These are phyloP conservation scores for Delitschia confertaspora DNA, from an alignment of 495 filamentous ascomycete species.

Conservation along the genomic window DNA sequence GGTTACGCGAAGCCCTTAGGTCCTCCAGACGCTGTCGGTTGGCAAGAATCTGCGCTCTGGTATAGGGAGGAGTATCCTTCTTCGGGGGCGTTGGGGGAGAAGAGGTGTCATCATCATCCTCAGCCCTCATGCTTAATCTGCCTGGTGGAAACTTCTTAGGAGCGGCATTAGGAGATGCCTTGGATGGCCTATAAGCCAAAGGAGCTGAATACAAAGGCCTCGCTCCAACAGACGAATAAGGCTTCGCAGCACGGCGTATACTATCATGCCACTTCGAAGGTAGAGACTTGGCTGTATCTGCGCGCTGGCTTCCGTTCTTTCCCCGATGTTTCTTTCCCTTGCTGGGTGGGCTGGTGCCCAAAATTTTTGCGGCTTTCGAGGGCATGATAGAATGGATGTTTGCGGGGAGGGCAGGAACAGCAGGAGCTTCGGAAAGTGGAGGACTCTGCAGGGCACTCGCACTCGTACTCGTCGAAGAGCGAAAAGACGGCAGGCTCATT, in stretches of 20 bases:
- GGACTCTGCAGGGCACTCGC: slow-evolving; percentile 4
- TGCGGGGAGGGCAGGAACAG: too few relatives aligned
- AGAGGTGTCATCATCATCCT: too few relatives aligned
- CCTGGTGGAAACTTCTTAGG: too few relatives aligned
- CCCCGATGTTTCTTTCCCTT: neutral
- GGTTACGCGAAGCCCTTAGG: neutral
- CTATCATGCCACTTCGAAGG: slow-evolving; percentile 8
- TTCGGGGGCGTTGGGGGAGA: slow-evolving; percentile 15
- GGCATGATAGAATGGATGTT: too few relatives aligned
- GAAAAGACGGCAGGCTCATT: slow-evolving; percentile 26
- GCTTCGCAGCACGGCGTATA: too few relatives aligned
- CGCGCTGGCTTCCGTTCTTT: neutral
- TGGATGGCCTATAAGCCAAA: too few relatives aligned
- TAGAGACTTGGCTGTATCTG: slow-evolving; percentile 16
- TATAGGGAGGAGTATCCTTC: slow-evolving; percentile 15
- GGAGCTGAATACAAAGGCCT: too few relatives aligned
- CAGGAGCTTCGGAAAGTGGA: too few relatives aligned
- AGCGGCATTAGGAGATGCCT: too few relatives aligned
- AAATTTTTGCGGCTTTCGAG: slow-evolving; percentile 13
- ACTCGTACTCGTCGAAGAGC: neutral
- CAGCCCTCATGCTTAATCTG: too few relatives aligned
- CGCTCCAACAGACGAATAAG: too few relatives aligned
- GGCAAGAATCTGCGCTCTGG: slow-evolving; percentile 12
- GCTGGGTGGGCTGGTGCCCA: slow-evolving; percentile 3
- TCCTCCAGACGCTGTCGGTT: neutral